phyloP scores from a whole-genome alignment of 1,284 basidiomycete species.

The Marasmius fiardii region DNA sequence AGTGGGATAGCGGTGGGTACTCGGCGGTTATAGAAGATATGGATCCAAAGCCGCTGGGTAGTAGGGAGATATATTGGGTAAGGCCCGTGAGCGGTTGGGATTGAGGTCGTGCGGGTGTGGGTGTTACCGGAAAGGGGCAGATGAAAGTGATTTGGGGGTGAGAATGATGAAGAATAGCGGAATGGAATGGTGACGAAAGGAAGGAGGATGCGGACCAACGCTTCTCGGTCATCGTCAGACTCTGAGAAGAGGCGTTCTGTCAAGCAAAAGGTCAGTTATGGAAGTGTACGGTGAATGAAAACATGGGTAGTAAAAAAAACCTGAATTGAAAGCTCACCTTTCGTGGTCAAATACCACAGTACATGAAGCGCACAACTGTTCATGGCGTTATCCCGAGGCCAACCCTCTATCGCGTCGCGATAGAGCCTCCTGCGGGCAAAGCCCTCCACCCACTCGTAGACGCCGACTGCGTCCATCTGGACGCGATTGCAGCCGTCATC shows the following conservation, averaged over 20 bases:
- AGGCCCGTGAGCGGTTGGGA: slow-evolving; percentile 48
- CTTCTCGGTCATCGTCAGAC: slow-evolving; percentile 32
- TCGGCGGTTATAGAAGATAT: slow-evolving; percentile 38
- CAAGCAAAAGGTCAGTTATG: background rate
- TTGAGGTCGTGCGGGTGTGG: slow-evolving; percentile 29
- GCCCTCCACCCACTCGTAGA: slow-evolving; percentile 42
- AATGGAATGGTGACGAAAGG: slow-evolving; percentile 55
- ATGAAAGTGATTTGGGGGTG: slow-evolving; percentile 56
- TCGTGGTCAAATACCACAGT: slow-evolving; percentile 55
- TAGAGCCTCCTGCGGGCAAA: slow-evolving; percentile 45
- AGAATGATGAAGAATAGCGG: slow-evolving; percentile 53
- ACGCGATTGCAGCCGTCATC: slow-evolving; percentile 72
- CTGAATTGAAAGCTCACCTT: slow-evolving; percentile 31
- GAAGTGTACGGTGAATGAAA: background rate
- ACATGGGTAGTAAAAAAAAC: background rate
- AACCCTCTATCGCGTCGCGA: slow-evolving; percentile 37
- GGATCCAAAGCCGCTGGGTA: slow-evolving; percentile 14
- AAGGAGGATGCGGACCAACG: slow-evolving; percentile 47
- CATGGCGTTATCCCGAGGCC: slow-evolving; percentile 49
- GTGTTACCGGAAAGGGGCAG: slow-evolving; percentile 38
- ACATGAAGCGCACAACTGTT: slow-evolving; percentile 62
- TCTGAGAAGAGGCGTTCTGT: slow-evolving; percentile 48
- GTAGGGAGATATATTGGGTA: slow-evolving; percentile 54
- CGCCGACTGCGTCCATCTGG: slow-evolving; percentile 54
- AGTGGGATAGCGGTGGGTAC: slow-evolving; percentile 44